These are phyloP conservation scores for Dendrocalamus sinicus DNA, from an alignment of 176 grass and related monocot genomes.

Conservation along the genomic window DNA sequence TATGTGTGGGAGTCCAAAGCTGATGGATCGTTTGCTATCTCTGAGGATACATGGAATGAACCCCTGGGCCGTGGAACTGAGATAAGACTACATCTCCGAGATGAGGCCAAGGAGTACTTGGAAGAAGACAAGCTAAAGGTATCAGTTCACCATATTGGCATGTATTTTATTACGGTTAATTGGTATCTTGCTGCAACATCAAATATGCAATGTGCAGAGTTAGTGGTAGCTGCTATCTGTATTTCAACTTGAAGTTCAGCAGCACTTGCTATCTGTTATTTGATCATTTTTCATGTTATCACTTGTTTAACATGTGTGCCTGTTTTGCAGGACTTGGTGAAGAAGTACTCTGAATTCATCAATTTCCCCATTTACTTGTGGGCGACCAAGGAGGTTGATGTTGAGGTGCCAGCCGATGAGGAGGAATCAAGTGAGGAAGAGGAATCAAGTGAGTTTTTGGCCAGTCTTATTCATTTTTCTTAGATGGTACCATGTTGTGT, in stretches of 20 bases:
- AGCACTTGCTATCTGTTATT: background rate
- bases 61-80: conserved; percentile 96
- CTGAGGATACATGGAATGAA: conserved; percentile 94
- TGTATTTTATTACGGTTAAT: background rate
- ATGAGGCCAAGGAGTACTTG: conserved; percentile 94
- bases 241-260: background rate
- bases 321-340: conserved; percentile 82
- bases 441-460: conserved; percentile 57
- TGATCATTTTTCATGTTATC: background rate
- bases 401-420: conserved; percentile 91
- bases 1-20: conserved; percentile 97
- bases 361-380: conserved; percentile 99
- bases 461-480: background rate
- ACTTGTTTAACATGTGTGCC: conserved; percentile 7
- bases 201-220: background rate
- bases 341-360: conserved; percentile 96
- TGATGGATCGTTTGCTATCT: conserved; percentile 93
- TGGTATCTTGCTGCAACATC: conserved; percentile 7
- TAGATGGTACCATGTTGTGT: background rate
- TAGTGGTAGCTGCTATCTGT: conserved; percentile 24
- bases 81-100: conserved; percentile 90
- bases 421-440: conserved; percentile 84
- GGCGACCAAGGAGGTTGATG: conserved; percentile 97
- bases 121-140: conserved; percentile 97
- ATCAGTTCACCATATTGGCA: background rate